Conservation (phyloP, 148 eudicot genomes). For the Drosera capensis region DNA sequence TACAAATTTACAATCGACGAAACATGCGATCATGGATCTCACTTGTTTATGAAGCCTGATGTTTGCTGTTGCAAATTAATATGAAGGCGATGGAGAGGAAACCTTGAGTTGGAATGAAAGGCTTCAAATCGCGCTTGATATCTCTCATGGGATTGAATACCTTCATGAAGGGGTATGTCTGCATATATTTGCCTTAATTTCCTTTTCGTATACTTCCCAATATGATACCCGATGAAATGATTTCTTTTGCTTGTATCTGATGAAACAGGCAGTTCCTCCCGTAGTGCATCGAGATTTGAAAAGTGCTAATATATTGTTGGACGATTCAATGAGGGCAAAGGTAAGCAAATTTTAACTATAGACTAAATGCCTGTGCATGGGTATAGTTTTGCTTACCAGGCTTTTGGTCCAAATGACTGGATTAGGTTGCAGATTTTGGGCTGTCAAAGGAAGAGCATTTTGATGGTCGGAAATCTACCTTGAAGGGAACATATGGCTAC, state of each 20-base stretch:
- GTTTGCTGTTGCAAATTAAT: slow-evolving; percentile 3
- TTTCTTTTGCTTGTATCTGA: slow-evolving; percentile 3
- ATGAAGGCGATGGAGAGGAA: slow-evolving; percentile 40
- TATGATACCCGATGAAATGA: too few species aligned
- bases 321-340: slow-evolving; percentile 82
- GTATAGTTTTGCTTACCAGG: too few species aligned
- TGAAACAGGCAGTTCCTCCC: slow-evolving; percentile 93
- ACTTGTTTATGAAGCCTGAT: too few species aligned
- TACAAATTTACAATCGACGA: too few species aligned
- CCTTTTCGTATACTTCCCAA: background rate
- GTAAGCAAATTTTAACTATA: slow-evolving; percentile 15
- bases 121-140: slow-evolving; percentile 81
- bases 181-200: background rate
- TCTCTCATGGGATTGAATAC: slow-evolving; percentile 94
- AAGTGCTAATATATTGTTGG: slow-evolving; percentile 90
- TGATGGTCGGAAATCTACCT: slow-evolving; percentile 75
- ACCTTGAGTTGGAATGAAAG: slow-evolving; percentile 79
- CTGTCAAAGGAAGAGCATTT: slow-evolving; percentile 75
- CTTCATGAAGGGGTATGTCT: slow-evolving; percentile 94
- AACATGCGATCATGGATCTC: too few species aligned
- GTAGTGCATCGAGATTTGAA: slow-evolving; percentile 91
- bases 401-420: too few species aligned
- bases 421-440: slow-evolving; percentile 97
- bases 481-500: slow-evolving; percentile 94
- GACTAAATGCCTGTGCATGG: background rate